Evolutionary conservation across 2,329 filamentous ascomycete genomes (phyloP).

Genomic region (Fusarium decemcellulare): DNA sequence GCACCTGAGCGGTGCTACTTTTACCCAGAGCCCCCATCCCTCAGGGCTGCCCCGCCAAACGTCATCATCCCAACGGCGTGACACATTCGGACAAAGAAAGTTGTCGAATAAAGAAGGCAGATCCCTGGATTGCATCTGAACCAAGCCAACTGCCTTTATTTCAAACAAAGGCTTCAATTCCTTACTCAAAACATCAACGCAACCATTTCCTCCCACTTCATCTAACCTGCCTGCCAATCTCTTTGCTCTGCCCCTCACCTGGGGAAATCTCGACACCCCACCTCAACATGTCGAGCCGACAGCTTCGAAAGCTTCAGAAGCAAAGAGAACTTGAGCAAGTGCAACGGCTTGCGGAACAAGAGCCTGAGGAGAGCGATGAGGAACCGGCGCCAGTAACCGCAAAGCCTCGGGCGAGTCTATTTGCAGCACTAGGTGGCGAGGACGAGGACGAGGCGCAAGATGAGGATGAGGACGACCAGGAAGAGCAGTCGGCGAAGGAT

Average conservation of each 20-base stretch:
- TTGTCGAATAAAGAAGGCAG: neutral
- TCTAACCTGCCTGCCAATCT: neutral
- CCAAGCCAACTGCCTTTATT: neutral
- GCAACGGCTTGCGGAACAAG: slow-evolving; percentile 23
- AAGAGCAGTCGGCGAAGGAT: slow-evolving; percentile 41
- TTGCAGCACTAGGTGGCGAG: slow-evolving; percentile 65
- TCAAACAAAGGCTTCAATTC: neutral
- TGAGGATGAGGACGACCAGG: slow-evolving; percentile 52
- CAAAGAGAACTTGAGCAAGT: slow-evolving; percentile 60
- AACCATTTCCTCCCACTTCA: neutral
- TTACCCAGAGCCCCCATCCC: slow-evolving; percentile 11
- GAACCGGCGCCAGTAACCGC: slow-evolving; percentile 46
- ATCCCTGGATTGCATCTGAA: neutral
- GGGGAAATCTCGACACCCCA: slow-evolving; percentile 9
- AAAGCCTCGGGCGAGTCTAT: slow-evolving; percentile 62
- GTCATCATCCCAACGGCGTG: slow-evolving; percentile 42
- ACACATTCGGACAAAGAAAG: slow-evolving; percentile 32
- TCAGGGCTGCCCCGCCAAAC: slow-evolving; percentile 39
- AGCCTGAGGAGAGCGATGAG: slow-evolving; percentile 50
- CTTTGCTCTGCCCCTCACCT: slow-evolving; percentile 23
- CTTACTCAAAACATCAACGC: neutral
- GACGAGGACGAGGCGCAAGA: slow-evolving; percentile 59
- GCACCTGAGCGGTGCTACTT: slow-evolving; percentile 9
- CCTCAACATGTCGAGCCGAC: slow-evolving; percentile 64
- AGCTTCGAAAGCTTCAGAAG: slow-evolving; percentile 67